Percentiles rank a stretch among this genome's conserved stretches.
phyloP scores from a whole-genome alignment of 2,329 filamentous ascomycete species.

The Fusarium sp. region DNA sequence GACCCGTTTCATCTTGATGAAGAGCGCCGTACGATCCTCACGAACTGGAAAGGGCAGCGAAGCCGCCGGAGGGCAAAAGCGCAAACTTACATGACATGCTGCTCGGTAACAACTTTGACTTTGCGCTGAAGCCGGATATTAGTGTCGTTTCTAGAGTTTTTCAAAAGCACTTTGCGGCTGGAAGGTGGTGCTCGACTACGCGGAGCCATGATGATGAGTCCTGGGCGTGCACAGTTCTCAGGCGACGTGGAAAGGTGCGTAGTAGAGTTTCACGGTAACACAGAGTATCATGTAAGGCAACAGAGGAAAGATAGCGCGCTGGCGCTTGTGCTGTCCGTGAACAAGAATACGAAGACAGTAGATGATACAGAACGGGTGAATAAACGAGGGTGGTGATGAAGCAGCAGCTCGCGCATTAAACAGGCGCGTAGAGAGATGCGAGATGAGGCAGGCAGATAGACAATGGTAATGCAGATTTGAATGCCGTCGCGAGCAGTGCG shows the following conservation, averaged over 20 bases:
- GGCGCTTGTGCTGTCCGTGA: slow-evolving; percentile 18
- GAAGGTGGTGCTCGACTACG: slow-evolving; percentile 27
- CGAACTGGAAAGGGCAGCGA: neutral
- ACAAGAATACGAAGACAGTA: slow-evolving; percentile 1
- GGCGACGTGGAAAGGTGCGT: slow-evolving; percentile 6
- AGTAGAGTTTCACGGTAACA: slow-evolving; percentile 19
- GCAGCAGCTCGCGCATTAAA: slow-evolving; percentile 6
- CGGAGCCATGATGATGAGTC: slow-evolving; percentile 31
- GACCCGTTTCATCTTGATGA: neutral
- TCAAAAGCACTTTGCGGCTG: slow-evolving; percentile 17
- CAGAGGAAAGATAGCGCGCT: slow-evolving; percentile 4
- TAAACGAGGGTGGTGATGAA: slow-evolving; percentile 7
- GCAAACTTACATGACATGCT: slow-evolving; percentile 81
- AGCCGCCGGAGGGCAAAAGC: slow-evolving; percentile 1
- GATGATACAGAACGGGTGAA: neutral
- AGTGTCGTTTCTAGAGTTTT: slow-evolving; percentile 33
- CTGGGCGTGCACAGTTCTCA: neutral
- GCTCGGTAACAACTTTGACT: slow-evolving; percentile 93
- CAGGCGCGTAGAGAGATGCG: neutral
- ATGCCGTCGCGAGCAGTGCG: neutral
- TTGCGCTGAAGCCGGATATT: slow-evolving; percentile 72
- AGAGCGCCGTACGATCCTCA: neutral
- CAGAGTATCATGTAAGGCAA: slow-evolving; percentile 1
- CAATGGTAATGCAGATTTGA: neutral
- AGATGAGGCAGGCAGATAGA: neutral